Evolutionary conservation across 768 basidiomycete genomes (phyloP), one percentile per base, ranked within the genome.

Genomic region (Pulveroboletus sp.): DNA sequence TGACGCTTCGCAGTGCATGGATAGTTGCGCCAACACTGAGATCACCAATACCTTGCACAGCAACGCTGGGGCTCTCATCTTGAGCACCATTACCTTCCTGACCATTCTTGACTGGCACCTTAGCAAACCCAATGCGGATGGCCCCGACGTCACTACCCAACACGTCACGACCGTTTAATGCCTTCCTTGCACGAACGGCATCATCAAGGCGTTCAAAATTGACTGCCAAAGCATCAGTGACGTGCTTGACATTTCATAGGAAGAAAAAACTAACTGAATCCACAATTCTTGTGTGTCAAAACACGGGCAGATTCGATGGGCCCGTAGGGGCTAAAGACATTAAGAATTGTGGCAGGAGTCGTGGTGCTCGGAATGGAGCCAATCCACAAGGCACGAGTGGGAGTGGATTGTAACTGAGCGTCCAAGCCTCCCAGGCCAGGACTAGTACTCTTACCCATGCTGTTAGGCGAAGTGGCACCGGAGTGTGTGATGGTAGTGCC

Each of bases 201-300:
- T 98, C 95, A 63, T 98, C 96, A 23, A 97, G 77, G 48, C 93
- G 85, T 69, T 99, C 95, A 67, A 97, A 98, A 67, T 99, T 98
- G 73, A 98, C 88, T 86, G 40, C 19, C 17, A 45, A 34, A 36
- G 19, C 22, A 38, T 68, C 32, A 51, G 29, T 35, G 40, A 30
- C 40, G 32, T 35, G 24, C 16, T 29, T 47, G 43, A 42, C 5
- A 37, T 24, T 37, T 22, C 19, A 19, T 5, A 43, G 5, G 20
- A 29, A 30, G 31, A 32, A 42, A 31, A 23, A 6, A 81, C 85
- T 68, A 50, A 85, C 83, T 87, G 71, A 89, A 90, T 52, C 92
- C 91, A 68, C 96, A 96, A 58, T 95, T 95, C 75, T 98, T 98
- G 74, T 96, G 93, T 4, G 93, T 94, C 60, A 99, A 74, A 13